Evolutionary conservation across 164 flowering plant genomes (phyloP).

Genomic region (Aristolochia fimbriata): DNA sequence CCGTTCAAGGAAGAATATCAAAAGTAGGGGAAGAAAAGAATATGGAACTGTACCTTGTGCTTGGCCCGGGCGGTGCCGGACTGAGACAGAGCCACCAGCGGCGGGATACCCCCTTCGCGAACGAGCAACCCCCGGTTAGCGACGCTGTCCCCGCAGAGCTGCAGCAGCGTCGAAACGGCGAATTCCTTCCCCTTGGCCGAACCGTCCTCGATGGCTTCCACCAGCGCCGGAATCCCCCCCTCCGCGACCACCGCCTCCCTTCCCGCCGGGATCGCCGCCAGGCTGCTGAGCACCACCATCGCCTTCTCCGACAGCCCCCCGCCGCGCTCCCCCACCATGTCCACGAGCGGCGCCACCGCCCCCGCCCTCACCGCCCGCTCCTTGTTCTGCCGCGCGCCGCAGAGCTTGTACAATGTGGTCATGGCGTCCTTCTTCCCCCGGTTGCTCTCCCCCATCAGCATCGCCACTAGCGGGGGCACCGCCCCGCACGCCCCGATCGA

Average conservation of each 20-base stretch:
- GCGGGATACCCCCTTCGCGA: slow-evolving; percentile 95
- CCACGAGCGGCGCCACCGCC: slow-evolving; percentile 76
- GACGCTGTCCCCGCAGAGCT: slow-evolving; percentile 55
- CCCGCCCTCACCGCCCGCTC: slow-evolving; percentile 89
- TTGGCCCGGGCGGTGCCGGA: slow-evolving; percentile 69
- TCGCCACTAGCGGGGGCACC: slow-evolving; percentile 73
- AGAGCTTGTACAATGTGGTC: slow-evolving; percentile 88
- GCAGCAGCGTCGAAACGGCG: slow-evolving; percentile 73
- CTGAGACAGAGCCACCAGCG: slow-evolving; percentile 83
- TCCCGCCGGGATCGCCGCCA: slow-evolving; percentile 64
- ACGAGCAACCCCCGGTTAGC: slow-evolving; percentile 65
- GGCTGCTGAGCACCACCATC: slow-evolving; percentile 79
- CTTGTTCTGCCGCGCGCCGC: slow-evolving; percentile 59
- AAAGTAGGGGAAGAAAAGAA: background rate
- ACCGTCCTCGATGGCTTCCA: slow-evolving; percentile 89
- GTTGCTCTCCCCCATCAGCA: slow-evolving; percentile 51
- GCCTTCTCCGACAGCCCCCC: slow-evolving; percentile 87
- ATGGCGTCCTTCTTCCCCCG: slow-evolving; percentile 92
- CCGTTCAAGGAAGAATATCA: background rate
- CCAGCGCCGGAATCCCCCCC: slow-evolving; percentile 78
- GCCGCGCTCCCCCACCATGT: slow-evolving; percentile 59
- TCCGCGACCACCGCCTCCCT: slow-evolving; percentile 67
- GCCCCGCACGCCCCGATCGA: slow-evolving; percentile 96
- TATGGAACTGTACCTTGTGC: slow-evolving; percentile 54
- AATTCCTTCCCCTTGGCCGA: slow-evolving; percentile 84